Percentiles rank a stretch among this genome's conserved stretches.
These are phyloP conservation scores for Aspergillus proliferans DNA, from an alignment of 2,329 filamentous ascomycete genomes.

Conservation along the genomic window DNA sequence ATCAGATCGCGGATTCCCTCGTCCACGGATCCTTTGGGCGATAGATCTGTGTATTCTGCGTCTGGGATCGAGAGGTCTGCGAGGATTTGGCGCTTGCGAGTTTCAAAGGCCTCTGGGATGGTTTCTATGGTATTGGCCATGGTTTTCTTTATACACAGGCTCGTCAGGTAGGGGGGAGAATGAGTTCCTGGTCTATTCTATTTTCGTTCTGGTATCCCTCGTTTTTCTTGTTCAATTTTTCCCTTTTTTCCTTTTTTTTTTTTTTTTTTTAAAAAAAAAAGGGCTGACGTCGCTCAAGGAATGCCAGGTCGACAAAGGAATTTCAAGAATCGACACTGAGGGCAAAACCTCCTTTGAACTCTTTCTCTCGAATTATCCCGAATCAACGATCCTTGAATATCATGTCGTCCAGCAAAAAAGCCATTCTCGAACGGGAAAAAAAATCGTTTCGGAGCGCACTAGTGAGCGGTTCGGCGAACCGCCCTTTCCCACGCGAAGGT, in stretches of 20 bases:
- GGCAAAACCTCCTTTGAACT: background rate
- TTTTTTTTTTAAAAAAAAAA: too few relatives aligned
- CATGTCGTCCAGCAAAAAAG: conserved; percentile 4
- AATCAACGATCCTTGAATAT: background rate
- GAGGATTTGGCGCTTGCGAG: conserved; percentile 68
- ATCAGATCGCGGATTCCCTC: conserved; percentile 71
- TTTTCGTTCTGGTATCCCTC: conserved; percentile 1
- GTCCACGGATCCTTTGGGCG: conserved; percentile 84
- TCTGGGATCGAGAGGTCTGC: conserved; percentile 62
- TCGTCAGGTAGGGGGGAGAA: background rate
- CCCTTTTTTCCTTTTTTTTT: conserved; percentile 1
- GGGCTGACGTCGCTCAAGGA: background rate
- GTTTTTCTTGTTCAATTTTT: conserved; percentile 3
- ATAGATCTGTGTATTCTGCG: conserved; percentile 70
- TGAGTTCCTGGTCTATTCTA: background rate
- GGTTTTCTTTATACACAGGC: too few relatives aligned
- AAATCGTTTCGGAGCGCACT: conserved; percentile 10
- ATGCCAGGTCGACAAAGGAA: background rate
- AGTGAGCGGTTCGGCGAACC: conserved; percentile 8
- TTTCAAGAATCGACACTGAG: background rate
- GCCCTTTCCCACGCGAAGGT: conserved; percentile 16
- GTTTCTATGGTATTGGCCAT: background rate
- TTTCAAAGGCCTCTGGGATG: conserved; percentile 41
- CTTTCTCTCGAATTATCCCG: background rate
- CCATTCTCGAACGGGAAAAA: conserved; percentile 5